Evolutionary conservation across 768 basidiomycete genomes (phyloP).

Genomic region (Kwoniella botswanensis): DNA sequence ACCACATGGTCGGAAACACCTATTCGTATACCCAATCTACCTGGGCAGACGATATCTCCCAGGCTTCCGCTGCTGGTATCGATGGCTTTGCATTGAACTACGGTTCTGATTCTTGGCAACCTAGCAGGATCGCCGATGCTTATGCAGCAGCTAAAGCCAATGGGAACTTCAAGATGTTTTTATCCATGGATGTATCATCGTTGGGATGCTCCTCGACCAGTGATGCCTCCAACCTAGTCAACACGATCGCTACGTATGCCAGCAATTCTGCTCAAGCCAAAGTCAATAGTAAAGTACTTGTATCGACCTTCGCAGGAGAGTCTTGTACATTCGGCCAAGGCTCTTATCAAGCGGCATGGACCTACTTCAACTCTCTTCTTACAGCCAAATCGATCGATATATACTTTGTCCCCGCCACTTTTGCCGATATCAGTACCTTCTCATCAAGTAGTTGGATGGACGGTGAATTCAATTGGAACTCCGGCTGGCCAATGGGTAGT

Average conservation of each 20-base stretch:
- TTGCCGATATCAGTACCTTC: slow-evolving; percentile 38
- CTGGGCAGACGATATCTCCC: slow-evolving; percentile 56
- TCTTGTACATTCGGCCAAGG: slow-evolving; percentile 57
- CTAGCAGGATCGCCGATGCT: slow-evolving; percentile 47
- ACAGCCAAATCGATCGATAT: slow-evolving; percentile 14
- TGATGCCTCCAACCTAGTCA: slow-evolving; percentile 42
- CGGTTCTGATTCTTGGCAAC: slow-evolving; percentile 56
- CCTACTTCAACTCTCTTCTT: slow-evolving; percentile 39
- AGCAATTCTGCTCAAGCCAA: slow-evolving; percentile 50
- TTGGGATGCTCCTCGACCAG: slow-evolving; percentile 39
- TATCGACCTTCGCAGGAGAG: slow-evolving; percentile 58
- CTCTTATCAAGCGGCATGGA: slow-evolving; percentile 51
- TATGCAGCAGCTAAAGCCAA: slow-evolving; percentile 54
- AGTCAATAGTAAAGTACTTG: slow-evolving; percentile 54
- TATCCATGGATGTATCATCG: slow-evolving; percentile 56
- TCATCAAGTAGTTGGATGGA: slow-evolving; percentile 59
- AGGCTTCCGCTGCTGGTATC: slow-evolving; percentile 55
- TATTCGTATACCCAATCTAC: slow-evolving; percentile 51
- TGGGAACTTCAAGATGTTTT: slow-evolving; percentile 47
- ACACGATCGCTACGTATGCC: slow-evolving; percentile 42
- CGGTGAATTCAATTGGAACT: slow-evolving; percentile 67
- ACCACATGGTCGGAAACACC: slow-evolving; percentile 57
- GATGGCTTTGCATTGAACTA: slow-evolving; percentile 61
- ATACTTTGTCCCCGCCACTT: slow-evolving; percentile 41
- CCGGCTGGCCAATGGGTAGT: slow-evolving; percentile 70